phyloP scores from a whole-genome alignment of 1,284 basidiomycete genomes.

The Ustilago trichophora region DNA sequence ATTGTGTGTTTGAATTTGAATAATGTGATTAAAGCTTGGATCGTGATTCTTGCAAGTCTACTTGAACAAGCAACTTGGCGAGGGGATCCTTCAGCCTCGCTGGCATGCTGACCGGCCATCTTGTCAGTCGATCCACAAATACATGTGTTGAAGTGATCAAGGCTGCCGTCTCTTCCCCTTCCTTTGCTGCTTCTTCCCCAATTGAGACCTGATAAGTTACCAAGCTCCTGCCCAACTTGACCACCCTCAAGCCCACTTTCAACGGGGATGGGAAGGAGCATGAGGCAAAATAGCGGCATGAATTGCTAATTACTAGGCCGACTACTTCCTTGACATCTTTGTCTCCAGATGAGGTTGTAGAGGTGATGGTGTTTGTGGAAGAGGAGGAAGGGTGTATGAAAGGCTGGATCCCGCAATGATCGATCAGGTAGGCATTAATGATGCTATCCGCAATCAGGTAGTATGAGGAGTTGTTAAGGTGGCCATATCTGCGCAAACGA shows the following conservation, averaged over 20 bases:
- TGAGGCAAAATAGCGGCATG: conserved; percentile 45
- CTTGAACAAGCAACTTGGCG: conserved; percentile 6
- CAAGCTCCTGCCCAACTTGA: conserved; percentile 37
- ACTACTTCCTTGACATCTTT: conserved; percentile 19
- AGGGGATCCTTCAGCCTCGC: conserved; percentile 1
- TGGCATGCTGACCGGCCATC: conserved; percentile 43
- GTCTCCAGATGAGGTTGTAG: not conserved
- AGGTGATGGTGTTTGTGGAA: not conserved
- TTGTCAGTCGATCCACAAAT: conserved; percentile 38
- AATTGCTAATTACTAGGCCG: conserved; percentile 46
- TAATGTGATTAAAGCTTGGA: conserved; percentile 18
- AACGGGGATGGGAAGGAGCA: conserved; percentile 45
- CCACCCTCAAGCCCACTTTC: conserved; percentile 23
- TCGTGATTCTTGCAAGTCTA: not conserved
- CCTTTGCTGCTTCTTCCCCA: too few relatives aligned
- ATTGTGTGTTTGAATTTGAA: conserved; percentile 1
- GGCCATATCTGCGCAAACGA: conserved; percentile 34
- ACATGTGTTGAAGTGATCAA: conserved; percentile 49
- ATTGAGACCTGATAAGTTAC: conserved; percentile 50
- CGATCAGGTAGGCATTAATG: conserved; percentile 48
- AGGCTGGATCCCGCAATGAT: conserved; percentile 40
- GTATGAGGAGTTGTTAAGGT: conserved; percentile 54
- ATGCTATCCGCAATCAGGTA: conserved; percentile 47
- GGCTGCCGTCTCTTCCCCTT: conserved; percentile 13
- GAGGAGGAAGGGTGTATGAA: conserved; percentile 24